Base-by-base conservation (phyloP, 2,329 filamentous ascomycete species). In the Dactylonectria estremocensis region DNA sequence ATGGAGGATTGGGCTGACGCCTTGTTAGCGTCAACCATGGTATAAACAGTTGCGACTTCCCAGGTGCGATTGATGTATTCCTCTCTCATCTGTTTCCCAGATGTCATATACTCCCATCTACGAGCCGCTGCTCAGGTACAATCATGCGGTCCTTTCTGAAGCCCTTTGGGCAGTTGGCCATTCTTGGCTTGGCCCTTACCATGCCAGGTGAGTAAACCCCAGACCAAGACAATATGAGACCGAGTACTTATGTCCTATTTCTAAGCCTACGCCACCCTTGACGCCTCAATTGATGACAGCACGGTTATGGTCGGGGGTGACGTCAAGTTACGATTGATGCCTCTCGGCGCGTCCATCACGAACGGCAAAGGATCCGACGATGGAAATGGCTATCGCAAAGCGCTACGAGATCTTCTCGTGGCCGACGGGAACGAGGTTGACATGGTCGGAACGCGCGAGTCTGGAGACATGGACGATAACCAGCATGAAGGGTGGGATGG, bases 401-500 rank as follows among this genome's bases (percentile, higher is more conserved):
- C 71, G 48, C 75, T 84, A 3, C 77, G 75, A 49, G 61, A 72
- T 24, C 72, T 78, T 33, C 77, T 84, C 40, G 43, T 68, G n/a
- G 65, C 68, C n/a, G 73, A 75, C 20, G 80, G 79, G 33, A 80
- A 80, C 76, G 14, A 55, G 1, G 78, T 76, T 64, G 79, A 80
- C 77, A 83, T 83, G 78, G 82, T 85, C 16, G 83, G 84, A 22
- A 80, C 77, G n/a, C 77, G 76, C 33, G 69, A 78, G 18, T 69
- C 74, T 52, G 83, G 83, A 45, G 75, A 69, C 64, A 85, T 85
- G 83, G 40, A 20, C 22, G 77, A 83, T 72, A 82, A 82, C 71
- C 79, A 83, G 13, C 79, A 83, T 68, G 85, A 87, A 69, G 84
- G 83, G 37, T 84, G 83, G 79, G 79, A 81, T 0, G 83, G 81